Percentiles rank a stretch among this genome's conserved stretches.
phyloP scores from a whole-genome alignment of 108 stramenopile species.

The Nannochloropsis salina region DNA sequence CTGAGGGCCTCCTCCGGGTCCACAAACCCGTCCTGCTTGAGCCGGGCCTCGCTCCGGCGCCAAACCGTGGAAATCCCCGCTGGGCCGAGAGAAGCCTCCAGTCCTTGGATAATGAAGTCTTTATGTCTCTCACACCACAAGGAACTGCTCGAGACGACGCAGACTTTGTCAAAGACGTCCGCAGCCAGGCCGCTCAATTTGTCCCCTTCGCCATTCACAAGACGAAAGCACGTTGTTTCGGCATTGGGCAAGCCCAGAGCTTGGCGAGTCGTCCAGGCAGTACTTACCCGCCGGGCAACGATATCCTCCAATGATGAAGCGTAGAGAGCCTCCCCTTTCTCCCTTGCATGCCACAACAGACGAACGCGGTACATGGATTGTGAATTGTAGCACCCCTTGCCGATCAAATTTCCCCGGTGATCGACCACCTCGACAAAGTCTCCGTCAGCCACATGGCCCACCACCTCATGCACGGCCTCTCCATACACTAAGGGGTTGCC shows the following conservation, averaged over 20 bases:
- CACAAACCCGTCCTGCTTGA: constrained; percentile 53
- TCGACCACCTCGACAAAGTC: constrained; percentile 46
- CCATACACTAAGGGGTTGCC: constrained; percentile 47
- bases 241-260: constrained; percentile 34
- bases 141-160: constrained; percentile 68
- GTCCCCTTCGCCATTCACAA: constrained; percentile 90
- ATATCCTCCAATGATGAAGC: background rate
- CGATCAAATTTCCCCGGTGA: constrained; percentile 45
- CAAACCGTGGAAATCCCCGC: constrained; percentile 37
- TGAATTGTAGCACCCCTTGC: constrained; percentile 43
- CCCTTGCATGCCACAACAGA: constrained; percentile 25
- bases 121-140: constrained; percentile 83
- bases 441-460: constrained; percentile 32
- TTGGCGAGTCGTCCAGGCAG: constrained; percentile 31
- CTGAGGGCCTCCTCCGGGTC: constrained; percentile 5
- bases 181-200: constrained; percentile 77
- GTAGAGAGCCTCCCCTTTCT: background rate
- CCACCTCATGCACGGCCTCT: constrained; percentile 33
- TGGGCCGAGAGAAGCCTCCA: constrained; percentile 20
- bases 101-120: constrained; percentile 35
- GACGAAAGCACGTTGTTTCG: constrained; percentile 40
- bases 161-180: constrained; percentile 68
- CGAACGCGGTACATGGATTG: constrained; percentile 48
- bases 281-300: constrained; percentile 27
- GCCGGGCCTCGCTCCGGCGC: constrained; percentile 48